Percentiles rank a stretch among this genome's conserved stretches.
phyloP scores from a whole-genome alignment of 2,329 filamentous ascomycete genomes.

The Xylariaceae sp. region DNA sequence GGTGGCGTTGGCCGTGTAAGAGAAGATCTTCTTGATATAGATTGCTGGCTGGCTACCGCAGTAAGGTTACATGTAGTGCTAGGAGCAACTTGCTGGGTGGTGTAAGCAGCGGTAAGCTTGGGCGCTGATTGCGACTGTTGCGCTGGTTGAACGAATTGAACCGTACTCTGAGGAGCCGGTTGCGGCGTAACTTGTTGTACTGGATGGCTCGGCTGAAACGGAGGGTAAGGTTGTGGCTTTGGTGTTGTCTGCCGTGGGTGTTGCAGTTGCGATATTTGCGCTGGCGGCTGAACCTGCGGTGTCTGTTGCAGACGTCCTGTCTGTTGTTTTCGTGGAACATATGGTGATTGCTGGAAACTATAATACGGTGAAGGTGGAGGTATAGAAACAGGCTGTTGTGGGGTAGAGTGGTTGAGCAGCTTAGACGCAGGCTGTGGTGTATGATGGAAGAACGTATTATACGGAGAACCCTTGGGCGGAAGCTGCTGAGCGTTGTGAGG shows the following conservation, averaged over 20 bases:
- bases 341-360: constrained; percentile 22
- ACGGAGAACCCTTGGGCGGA: constrained; percentile 19
- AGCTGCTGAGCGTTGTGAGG: constrained; percentile 36
- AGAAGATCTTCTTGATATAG: constrained; percentile 27
- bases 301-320: constrained; percentile 10
- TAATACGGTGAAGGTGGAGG: constrained; percentile 23
- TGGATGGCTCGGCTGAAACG: neutral
- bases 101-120: constrained; percentile 3
- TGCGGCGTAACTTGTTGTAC: constrained; percentile 18
- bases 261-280: constrained; percentile 12
- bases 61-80: constrained; percentile 3
- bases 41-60: constrained; percentile 17
- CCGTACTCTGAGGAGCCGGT: constrained; percentile 1
- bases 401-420: constrained; percentile 8
- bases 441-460: constrained; percentile 19
- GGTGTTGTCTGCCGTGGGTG: constrained; percentile 13
- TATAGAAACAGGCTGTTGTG: constrained; percentile 5
- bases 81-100: constrained; percentile 4
- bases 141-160: neutral
- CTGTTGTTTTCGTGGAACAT: constrained; percentile 23
- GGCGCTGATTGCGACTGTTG: constrained; percentile 10
- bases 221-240: constrained; percentile 4
- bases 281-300: constrained; percentile 3
- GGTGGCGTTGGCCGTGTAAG: constrained; percentile 28
- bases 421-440: constrained; percentile 5